Percentiles rank a stretch among this genome's conserved stretches.
phyloP scores from a whole-genome alignment of 179 eudicot species.

The Beta lomatogona region DNA sequence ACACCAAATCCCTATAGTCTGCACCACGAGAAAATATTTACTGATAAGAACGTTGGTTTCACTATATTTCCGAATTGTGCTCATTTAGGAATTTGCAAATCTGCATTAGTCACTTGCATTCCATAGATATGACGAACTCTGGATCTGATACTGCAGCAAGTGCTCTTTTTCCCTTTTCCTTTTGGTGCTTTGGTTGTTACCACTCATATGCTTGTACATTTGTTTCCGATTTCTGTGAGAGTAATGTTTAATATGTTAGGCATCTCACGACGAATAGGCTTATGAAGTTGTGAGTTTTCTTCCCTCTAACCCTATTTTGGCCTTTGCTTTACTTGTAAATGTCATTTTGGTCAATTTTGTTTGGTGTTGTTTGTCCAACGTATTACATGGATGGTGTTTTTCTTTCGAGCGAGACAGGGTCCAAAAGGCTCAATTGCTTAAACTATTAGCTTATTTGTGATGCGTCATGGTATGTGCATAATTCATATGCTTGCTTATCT shows the following conservation, averaged over 20 bases:
- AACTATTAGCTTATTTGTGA: background rate
- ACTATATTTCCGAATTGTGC: background rate
- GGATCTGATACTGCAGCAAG: background rate
- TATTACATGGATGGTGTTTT: too few species aligned
- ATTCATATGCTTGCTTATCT: slow-evolving; percentile 9
- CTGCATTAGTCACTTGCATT: background rate
- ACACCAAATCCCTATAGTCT: background rate
- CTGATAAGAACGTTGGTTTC: background rate
- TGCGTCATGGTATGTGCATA: background rate
- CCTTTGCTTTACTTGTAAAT: background rate
- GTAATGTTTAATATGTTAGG: background rate
- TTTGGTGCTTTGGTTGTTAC: background rate
- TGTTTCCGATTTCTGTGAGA: background rate
- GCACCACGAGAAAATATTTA: background rate
- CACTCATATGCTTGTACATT: background rate
- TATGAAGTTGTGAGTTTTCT: background rate
- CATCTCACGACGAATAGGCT: background rate
- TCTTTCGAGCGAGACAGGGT: too few species aligned
- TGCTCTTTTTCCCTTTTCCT: background rate
- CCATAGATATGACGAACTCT: background rate
- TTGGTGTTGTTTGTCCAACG: background rate
- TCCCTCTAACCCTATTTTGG: background rate
- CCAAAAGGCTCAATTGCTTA: too few species aligned
- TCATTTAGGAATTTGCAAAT: background rate
- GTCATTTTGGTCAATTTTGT: background rate